These are phyloP conservation scores for Coprinopsis cinerea DNA, from an alignment of 768 basidiomycete species.

Conservation along the genomic window DNA sequence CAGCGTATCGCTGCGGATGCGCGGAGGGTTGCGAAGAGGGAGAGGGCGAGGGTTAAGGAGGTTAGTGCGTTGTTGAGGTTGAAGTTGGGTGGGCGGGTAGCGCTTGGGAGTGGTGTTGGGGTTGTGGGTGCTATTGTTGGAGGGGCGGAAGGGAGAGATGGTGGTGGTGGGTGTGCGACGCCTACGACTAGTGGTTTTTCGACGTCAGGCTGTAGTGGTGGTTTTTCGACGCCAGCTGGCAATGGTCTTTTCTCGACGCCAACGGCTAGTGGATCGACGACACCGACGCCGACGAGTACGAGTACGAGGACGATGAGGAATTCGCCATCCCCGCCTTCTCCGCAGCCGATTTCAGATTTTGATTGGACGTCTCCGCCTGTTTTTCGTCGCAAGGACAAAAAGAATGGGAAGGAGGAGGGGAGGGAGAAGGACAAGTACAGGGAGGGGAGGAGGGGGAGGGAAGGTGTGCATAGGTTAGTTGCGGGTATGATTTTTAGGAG, in stretches of 20 bases:
- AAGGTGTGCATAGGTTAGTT: slow-evolving; percentile 31
- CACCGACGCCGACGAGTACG: no score
- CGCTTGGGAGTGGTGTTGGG: slow-evolving; percentile 26
- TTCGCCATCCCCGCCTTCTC: background rate
- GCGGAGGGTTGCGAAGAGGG: slow-evolving; percentile 20
- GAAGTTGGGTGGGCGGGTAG: slow-evolving; percentile 46
- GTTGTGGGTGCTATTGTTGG: background rate
- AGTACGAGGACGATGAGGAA: no score
- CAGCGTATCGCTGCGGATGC: slow-evolving; percentile 5
- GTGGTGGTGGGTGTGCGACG: background rate
- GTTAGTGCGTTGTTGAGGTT: slow-evolving; percentile 49
- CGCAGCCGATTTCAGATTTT: background rate
- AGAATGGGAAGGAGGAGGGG: slow-evolving; percentile 1
- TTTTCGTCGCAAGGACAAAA: background rate
- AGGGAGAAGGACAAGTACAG: slow-evolving; percentile 7
- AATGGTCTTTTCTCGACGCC: background rate
- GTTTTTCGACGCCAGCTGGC: no score
- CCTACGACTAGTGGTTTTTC: no score
- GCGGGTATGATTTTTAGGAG: slow-evolving; percentile 35
- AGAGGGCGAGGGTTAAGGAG: slow-evolving; percentile 52
- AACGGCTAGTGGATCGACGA: background rate
- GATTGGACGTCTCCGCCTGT: background rate
- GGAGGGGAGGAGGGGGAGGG: slow-evolving; percentile 14
- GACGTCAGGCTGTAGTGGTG: no score
- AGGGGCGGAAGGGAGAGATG: background rate